A percentile compares a stretch with the other conserved stretches of the same genome.
Conservation (phyloP, 2,329 filamentous ascomycete genomes). For the Fusarium continuum region DNA sequence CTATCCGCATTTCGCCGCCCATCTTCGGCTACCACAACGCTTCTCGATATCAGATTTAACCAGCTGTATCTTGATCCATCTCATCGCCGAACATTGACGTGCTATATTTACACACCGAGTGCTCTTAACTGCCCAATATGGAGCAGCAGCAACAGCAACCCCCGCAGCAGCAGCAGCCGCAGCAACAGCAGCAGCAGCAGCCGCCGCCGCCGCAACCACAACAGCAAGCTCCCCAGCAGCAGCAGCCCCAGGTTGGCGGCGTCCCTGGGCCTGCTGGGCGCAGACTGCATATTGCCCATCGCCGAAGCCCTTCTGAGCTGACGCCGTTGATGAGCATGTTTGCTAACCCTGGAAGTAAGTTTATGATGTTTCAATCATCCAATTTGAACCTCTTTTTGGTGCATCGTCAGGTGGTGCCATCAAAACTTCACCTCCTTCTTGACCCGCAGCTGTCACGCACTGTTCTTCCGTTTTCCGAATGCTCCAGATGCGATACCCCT, state of each 20-base stretch:
- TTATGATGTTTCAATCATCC: constrained; percentile 16
- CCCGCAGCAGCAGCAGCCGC: constrained; percentile 63
- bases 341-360: constrained; percentile 71
- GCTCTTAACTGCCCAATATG: constrained; percentile 64
- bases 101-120: constrained; percentile 43
- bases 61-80: constrained; percentile 36
- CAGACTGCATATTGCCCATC: constrained; percentile 95
- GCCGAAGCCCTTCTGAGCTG: constrained; percentile 95
- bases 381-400: neutral
- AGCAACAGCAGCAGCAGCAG: constrained; percentile 65
- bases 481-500: neutral
- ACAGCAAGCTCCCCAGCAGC: constrained; percentile 58
- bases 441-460: neutral
- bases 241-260: constrained; percentile 62
- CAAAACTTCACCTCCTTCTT: neutral
- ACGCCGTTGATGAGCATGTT: constrained; percentile 97
- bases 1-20: constrained; percentile 37
- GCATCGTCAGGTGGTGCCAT: constrained; percentile 3
- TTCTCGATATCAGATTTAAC: constrained; percentile 37
- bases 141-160: constrained; percentile 63
- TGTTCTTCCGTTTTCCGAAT: neutral
- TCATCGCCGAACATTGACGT: constrained; percentile 53
- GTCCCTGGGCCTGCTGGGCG: constrained; percentile 82
- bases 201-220: constrained; percentile 62
- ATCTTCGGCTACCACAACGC: constrained; percentile 37